Evolutionary conservation across 495 filamentous ascomycete genomes (phyloP).

Genomic region (Penicillium nucicola): DNA sequence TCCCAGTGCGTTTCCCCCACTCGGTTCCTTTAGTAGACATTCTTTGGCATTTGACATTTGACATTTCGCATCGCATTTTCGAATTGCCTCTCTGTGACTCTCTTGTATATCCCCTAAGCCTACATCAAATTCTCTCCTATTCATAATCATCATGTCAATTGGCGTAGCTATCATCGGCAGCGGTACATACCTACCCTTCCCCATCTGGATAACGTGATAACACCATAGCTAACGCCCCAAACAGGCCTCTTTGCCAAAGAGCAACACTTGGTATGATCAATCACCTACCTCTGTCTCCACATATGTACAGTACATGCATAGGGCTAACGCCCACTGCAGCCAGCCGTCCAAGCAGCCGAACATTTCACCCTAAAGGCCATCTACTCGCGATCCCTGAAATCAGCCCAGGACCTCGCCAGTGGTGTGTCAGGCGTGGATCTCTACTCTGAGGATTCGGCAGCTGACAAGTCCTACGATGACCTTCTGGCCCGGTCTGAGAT

Average conservation of each 20-base stretch:
- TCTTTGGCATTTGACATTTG: too few relatives aligned
- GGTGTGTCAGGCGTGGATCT: constrained; percentile 45
- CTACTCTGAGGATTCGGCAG: constrained; percentile 60
- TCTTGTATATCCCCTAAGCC: neutral
- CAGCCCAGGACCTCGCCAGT: constrained; percentile 40
- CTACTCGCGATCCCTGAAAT: constrained; percentile 58
- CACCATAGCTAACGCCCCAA: constrained; percentile 5
- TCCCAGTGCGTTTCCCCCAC: neutral
- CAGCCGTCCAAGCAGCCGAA: constrained; percentile 46
- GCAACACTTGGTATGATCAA: constrained; percentile 36
- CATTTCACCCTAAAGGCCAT: constrained; percentile 54
- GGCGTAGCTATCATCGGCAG: constrained; percentile 68
- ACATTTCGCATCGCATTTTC: too few relatives aligned
- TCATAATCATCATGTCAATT: constrained; percentile 28
- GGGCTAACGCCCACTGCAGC: constrained; percentile 30
- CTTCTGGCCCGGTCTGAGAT: constrained; percentile 66
- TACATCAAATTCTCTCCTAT: neutral
- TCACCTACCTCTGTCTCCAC: constrained; percentile 6
- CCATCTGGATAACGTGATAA: constrained; percentile 7
- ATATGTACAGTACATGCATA: neutral
- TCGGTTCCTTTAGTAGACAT: too few relatives aligned
- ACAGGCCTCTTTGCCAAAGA: constrained; percentile 49
- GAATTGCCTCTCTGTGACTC: neutral
- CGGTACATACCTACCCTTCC: constrained; percentile 47
- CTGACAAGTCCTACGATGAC: constrained; percentile 51